Evolutionary conservation across 202 grass and related monocot genomes (phyloP).

Genomic region (Panicum hallii): DNA sequence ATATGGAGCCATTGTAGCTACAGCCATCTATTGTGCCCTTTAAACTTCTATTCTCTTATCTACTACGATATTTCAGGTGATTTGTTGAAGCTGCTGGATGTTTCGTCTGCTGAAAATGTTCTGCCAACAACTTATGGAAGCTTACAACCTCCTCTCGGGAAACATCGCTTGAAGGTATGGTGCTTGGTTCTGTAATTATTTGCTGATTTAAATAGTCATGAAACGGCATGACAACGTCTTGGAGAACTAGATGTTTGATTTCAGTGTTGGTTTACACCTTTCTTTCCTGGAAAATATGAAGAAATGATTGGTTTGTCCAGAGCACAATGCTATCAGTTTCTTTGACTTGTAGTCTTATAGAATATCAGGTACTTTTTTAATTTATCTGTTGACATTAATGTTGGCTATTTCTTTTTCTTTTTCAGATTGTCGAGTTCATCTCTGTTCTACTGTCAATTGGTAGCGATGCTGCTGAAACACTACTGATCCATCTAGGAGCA

Average conservation of each 20-base stretch:
- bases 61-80: conserved; percentile 60
- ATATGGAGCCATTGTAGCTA: conserved; percentile 1
- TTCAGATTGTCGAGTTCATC: conserved; percentile 97
- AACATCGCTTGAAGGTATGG: conserved; percentile 88
- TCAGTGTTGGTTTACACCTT: conserved; percentile 15
- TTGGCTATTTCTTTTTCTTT: conserved; percentile 30
- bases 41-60: conserved; percentile 24
- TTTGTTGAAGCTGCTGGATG: conserved; percentile 87
- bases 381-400: conserved; percentile 28
- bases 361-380: conserved; percentile 31
- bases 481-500: conserved; percentile 76
- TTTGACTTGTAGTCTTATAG: conserved; percentile 10
- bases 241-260: background rate
- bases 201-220: conserved; percentile 37
- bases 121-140: conserved; percentile 80
- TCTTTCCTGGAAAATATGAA: conserved; percentile 6
- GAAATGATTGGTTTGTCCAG: conserved; percentile 27
- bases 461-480: conserved; percentile 79
- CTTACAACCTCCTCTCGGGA: conserved; percentile 90
- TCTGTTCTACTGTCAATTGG: conserved; percentile 90
- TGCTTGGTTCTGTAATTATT: conserved; percentile 12
- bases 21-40: conserved; percentile 8
- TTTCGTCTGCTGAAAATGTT: conserved; percentile 66
- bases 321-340: conserved; percentile 25
- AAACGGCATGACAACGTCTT: conserved; percentile 6